Evolutionary conservation across 192 early-diverging fungal species (phyloP), one percentile per base, ranked within the genome.

Genomic region (Umbelopsis sp.): DNA sequence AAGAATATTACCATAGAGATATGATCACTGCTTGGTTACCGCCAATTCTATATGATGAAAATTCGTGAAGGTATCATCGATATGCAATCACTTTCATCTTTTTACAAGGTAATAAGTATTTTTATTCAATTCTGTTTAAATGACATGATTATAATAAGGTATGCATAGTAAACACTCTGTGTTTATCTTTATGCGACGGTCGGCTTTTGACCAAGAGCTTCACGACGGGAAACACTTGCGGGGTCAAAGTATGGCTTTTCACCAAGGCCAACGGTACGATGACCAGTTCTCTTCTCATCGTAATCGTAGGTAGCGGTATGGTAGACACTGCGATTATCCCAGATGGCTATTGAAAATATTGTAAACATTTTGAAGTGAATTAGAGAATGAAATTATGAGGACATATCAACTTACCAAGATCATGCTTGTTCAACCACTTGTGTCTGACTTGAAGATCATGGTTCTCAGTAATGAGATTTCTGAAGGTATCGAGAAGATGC

Each of bases 361-460:
- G 16, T 50, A 17, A 41, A 11, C 38, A 41, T 41, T 11, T 41
- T 41, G 38, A 41, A 41, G 12, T 5, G 38, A 6, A 6, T 11
- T 11, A 9, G 16, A 17, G 20, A 1, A 49, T 49, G 45, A 1
- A 41, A 41, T 0, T 11, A 5, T 11, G 12, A 11, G 12, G 38
- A 11, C 4, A 41, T 6, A 41, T 6, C 5, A 4, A 49, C 56
- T 34, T 62, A 62, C 56, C 56, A 9, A 62, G 31, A 34, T 62
- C 74, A 26, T 74, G 68, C 68, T 83, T 65, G 47, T 71, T 77
- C 53, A 77, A 41, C 83, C 83, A 84, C 5, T 72, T 50, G 77
- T 79, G 82, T 12, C 83, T 80, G 6, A 84, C 80, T 51, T 83
- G 82, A 49, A 82, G 67, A 68, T 84, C 78, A 54, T 80, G 72